Percentiles rank a stretch among this genome's conserved stretches.
Conservation (phyloP, 2,329 filamentous ascomycete genomes). For the Epichloe sibirici region DNA sequence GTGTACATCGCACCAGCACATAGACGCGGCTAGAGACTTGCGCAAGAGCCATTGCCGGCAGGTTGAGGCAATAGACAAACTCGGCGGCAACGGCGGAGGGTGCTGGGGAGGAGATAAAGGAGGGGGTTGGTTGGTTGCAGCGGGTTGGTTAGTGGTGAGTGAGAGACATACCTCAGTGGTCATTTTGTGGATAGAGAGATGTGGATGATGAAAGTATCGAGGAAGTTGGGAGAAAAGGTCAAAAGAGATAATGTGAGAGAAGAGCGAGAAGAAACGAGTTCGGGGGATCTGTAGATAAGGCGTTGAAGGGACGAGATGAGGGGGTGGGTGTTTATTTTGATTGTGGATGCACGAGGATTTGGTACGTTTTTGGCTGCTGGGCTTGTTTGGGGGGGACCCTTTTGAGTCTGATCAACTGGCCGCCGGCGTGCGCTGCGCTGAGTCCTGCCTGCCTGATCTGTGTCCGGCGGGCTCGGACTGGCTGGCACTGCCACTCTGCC, state of each 20-base stretch:
- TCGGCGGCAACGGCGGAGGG: slow-evolving; percentile 1
- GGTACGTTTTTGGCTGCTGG: slow-evolving; percentile 4
- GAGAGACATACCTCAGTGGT: slow-evolving; percentile 22
- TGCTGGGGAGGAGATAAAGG: slow-evolving; percentile 4
- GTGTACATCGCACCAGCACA: neutral
- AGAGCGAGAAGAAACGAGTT: slow-evolving; percentile 12
- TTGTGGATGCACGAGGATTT: slow-evolving; percentile 14
- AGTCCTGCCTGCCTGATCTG: neutral
- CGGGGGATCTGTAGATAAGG: slow-evolving; percentile 10
- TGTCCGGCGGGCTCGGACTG: neutral
- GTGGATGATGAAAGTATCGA: neutral
- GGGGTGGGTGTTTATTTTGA: slow-evolving; percentile 20
- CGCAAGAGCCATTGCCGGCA: neutral
- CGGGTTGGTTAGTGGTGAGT: neutral
- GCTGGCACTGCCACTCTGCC: too few relatives aligned
- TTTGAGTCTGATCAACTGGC: neutral
- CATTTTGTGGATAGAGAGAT: slow-evolving; percentile 13
- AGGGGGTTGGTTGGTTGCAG: neutral
- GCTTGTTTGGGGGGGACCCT: neutral
- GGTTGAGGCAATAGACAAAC: neutral
- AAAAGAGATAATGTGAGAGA: slow-evolving; percentile 11
- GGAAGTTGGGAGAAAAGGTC: slow-evolving; percentile 1
- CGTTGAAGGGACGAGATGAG: slow-evolving; percentile 15
- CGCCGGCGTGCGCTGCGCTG: neutral
- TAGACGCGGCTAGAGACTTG: neutral